Conservation (phyloP, 2,329 filamentous ascomycete genomes). For the Clonostachys rhizophaga region DNA sequence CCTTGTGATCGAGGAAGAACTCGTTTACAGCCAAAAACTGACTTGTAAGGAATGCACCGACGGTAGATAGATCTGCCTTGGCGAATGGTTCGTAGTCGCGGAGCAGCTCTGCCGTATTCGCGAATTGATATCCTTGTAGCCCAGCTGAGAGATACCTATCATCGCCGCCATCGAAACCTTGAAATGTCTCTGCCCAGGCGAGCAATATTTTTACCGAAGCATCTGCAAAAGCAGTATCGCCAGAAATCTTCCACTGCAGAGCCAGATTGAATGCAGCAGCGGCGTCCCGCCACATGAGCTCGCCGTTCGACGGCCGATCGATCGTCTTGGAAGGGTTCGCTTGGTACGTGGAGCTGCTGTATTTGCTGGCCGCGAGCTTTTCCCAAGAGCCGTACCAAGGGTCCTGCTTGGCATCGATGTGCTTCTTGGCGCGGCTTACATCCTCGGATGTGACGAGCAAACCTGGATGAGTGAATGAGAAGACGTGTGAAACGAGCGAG, state of each 20-base stretch:
- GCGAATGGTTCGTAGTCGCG: constrained; percentile 17
- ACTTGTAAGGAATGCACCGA: constrained; percentile 21
- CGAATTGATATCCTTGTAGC: constrained; percentile 38
- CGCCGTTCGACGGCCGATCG: background rate
- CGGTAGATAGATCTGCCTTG: constrained; percentile 17
- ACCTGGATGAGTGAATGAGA: background rate
- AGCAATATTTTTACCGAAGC: background rate
- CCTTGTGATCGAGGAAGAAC: constrained; percentile 25
- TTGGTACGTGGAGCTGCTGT: background rate
- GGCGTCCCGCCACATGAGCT: background rate
- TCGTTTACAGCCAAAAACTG: constrained; percentile 31
- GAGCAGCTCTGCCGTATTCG: constrained; percentile 38
- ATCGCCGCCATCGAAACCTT: background rate
- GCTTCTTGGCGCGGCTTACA: background rate
- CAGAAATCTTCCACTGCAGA: background rate
- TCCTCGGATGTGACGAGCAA: background rate
- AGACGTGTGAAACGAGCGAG: background rate
- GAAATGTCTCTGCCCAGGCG: background rate
- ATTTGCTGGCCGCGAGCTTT: background rate
- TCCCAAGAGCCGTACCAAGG: background rate
- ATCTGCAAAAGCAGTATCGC: background rate
- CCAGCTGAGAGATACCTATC: constrained; percentile 28
- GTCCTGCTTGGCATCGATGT: background rate
- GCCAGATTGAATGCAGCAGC: background rate
- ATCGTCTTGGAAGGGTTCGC: background rate